Percentiles rank a stretch among this genome's conserved stretches.
Conservation (phyloP, 2,329 filamentous ascomycete species). For the Ilyonectria sp. region DNA sequence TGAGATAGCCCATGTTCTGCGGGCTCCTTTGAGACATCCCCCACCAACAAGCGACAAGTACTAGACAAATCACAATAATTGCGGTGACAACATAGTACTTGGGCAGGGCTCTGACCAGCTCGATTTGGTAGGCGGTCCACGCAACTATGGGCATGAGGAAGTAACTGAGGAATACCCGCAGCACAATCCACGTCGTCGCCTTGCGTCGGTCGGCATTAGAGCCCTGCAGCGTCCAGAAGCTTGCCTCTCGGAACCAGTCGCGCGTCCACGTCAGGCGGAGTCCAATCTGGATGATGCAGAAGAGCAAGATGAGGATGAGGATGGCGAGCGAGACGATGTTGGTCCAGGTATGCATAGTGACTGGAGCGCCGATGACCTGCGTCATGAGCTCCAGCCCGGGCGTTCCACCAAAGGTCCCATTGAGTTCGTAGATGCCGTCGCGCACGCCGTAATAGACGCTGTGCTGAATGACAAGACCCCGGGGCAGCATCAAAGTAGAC, state of each 20-base stretch:
- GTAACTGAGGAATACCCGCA: conserved; percentile 77
- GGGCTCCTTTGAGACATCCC: conserved; percentile 44
- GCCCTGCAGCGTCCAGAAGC: conserved; percentile 32
- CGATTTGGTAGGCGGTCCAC: conserved; percentile 80
- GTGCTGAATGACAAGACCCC: conserved; percentile 45
- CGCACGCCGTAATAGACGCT: conserved; percentile 49
- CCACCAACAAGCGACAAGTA: conserved; percentile 49
- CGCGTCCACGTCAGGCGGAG: conserved; percentile 55
- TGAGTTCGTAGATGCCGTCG: conserved; percentile 76
- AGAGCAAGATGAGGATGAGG: conserved; percentile 70
- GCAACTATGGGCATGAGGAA: conserved; percentile 81
- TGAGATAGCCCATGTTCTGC: conserved; percentile 35
- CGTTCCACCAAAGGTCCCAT: conserved; percentile 71
- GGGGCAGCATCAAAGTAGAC: conserved; percentile 75
- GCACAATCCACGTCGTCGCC: conserved; percentile 42
- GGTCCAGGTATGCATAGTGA: conserved; percentile 75
- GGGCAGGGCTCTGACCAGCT: conserved; percentile 33
- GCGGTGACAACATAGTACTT: conserved; percentile 54
- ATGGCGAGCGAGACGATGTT: conserved; percentile 78
- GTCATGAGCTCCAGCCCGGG: conserved; percentile 76
- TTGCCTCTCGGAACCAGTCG: conserved; percentile 24
- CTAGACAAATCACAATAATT: conserved; percentile 36
- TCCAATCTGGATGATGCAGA: conserved; percentile 66
- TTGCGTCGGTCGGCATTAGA: conserved; percentile 54
- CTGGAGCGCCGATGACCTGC: conserved; percentile 77